Conservation (phyloP, 176 grass and related monocot genomes). For the Guadua angustifolia region DNA sequence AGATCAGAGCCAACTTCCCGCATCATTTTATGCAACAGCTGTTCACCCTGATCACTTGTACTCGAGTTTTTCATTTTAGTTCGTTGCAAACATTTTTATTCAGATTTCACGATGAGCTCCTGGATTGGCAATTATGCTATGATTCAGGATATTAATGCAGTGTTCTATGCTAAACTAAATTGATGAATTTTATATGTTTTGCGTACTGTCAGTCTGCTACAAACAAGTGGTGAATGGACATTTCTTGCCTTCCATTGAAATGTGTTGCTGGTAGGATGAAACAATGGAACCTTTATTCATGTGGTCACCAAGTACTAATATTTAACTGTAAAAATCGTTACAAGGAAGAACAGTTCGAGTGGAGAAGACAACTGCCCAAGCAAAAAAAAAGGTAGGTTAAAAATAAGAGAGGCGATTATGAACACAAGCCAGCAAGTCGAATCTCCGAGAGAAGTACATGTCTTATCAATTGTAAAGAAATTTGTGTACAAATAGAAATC, state of each 20-base stretch:
- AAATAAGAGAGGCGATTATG: not conserved
- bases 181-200: not conserved
- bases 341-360: not conserved
- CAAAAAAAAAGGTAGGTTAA: not conserved
- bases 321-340: not conserved
- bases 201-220: not conserved
- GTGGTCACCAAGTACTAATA: not conserved
- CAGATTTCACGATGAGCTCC: too few relatives aligned
- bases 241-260: slow-evolving; percentile 1
- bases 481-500: too few relatives aligned
- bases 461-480: not conserved
- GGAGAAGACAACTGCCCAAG: not conserved
- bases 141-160: not conserved
- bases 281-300: not conserved
- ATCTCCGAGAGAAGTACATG: not conserved
- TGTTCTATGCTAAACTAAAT: not conserved
- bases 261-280: not conserved
- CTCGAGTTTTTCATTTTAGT: too few relatives aligned
- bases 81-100: too few relatives aligned
- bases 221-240: not conserved
- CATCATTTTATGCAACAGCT: too few relatives aligned
- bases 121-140: too few relatives aligned
- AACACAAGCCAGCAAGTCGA: not conserved
- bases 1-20: too few relatives aligned
- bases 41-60: not conserved